These are phyloP conservation scores for Rhizopogon roseolus DNA, from an alignment of 768 basidiomycete genomes.

Conservation along the genomic window DNA sequence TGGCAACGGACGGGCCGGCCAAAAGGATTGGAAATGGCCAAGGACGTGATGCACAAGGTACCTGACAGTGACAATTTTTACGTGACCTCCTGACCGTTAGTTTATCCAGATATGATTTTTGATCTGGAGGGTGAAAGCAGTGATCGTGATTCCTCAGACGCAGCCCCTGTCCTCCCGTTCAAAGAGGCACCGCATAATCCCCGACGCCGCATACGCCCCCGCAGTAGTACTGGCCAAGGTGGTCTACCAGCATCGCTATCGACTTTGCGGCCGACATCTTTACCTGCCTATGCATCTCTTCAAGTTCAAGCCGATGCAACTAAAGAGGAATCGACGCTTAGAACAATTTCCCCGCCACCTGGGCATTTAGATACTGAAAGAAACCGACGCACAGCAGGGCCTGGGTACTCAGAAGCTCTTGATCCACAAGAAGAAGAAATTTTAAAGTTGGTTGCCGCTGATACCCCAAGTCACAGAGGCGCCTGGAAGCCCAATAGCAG, in stretches of 20 bases:
- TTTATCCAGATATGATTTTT: constrained; percentile 58
- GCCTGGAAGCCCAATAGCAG: constrained; percentile 62
- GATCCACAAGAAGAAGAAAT: constrained; percentile 50
- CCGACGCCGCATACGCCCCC: constrained; percentile 21
- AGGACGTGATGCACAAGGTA: constrained; percentile 41
- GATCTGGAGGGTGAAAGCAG: constrained; percentile 55
- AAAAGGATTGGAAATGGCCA: constrained; percentile 27
- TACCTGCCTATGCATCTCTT: constrained; percentile 62
- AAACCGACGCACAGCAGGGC: not conserved
- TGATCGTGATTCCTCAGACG: constrained; percentile 26
- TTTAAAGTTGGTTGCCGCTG: constrained; percentile 59
- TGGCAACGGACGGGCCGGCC: constrained; percentile 37
- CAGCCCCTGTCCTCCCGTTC: constrained; percentile 33
- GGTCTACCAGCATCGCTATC: constrained; percentile 55
- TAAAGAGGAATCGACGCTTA: not conserved
- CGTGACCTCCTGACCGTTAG: not conserved
- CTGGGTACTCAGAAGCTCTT: constrained; percentile 13
- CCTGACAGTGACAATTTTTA: constrained; percentile 10
- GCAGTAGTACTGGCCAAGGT: constrained; percentile 24
- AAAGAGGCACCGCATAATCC: constrained; percentile 21
- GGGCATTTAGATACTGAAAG: constrained; percentile 10
- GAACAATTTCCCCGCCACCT: not conserved
- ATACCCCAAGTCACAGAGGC: constrained; percentile 66
- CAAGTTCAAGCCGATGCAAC: constrained; percentile 35
- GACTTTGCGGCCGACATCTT: constrained; percentile 58